Evolutionary conservation across 345 rosid species (phyloP).

Genomic region (Salix brachista): DNA sequence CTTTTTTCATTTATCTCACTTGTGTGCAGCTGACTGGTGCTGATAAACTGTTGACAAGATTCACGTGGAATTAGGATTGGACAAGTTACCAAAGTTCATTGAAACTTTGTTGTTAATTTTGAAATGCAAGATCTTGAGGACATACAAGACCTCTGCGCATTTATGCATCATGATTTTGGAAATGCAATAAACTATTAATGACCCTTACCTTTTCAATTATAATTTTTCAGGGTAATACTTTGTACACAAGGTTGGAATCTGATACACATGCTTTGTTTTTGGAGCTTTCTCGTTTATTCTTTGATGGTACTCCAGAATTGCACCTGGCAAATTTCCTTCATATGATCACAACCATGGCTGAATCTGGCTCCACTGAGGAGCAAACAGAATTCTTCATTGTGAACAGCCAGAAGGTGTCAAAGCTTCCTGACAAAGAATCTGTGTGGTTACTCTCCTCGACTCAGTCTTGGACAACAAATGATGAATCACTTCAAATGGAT

Average conservation of each 20-base stretch:
- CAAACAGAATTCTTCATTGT: conserved; percentile 66
- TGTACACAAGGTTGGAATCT: conserved; percentile 51
- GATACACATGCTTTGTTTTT: conserved; percentile 67
- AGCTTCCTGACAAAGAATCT: conserved; percentile 63
- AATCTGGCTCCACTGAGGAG: conserved; percentile 63
- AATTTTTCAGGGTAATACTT: conserved; percentile 57
- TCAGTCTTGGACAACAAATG: conserved; percentile 14
- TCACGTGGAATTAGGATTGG: too few relatives aligned
- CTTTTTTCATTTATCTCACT: not conserved
- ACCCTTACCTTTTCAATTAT: conserved; percentile 3
- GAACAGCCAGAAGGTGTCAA: conserved; percentile 66
- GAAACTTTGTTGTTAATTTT: not conserved
- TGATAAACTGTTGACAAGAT: too few relatives aligned
- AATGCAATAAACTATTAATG: too few relatives aligned
- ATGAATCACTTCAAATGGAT: conserved; percentile 12
- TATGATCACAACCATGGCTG: conserved; percentile 69
- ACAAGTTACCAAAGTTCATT: too few relatives aligned
- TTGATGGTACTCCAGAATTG: conserved; percentile 60
- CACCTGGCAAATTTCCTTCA: conserved; percentile 88
- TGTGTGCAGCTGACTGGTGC: not conserved
- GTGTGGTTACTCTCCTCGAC: conserved; percentile 54
- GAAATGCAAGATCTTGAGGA: not conserved
- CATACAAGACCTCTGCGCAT: not conserved
- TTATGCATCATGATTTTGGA: too few relatives aligned
- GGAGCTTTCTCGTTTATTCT: conserved; percentile 74